These are phyloP conservation scores for Zymoseptoria pseudotritici DNA, from an alignment of 2,329 filamentous ascomycete genomes.

Conservation along the genomic window DNA sequence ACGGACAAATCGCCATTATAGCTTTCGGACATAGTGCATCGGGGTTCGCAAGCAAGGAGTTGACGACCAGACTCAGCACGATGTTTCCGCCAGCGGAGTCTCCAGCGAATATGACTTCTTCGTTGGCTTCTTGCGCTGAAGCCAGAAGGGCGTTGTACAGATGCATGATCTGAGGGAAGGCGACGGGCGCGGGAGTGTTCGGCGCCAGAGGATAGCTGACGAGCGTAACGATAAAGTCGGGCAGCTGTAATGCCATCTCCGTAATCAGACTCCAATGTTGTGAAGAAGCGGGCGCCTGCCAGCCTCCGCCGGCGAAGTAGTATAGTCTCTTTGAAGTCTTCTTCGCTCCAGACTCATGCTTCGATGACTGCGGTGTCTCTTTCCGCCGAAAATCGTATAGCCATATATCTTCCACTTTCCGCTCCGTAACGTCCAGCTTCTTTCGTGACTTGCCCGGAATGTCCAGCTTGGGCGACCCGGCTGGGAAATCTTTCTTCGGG, in stretches of 20 bases:
- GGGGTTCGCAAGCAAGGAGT: constrained; percentile 30
- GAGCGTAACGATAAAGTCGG: constrained; percentile 36
- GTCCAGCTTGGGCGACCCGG: constrained; percentile 36
- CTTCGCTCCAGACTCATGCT: background rate
- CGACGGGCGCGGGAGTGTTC: constrained; percentile 41
- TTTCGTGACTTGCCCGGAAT: constrained; percentile 30
- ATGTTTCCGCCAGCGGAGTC: constrained; percentile 53
- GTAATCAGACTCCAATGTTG: constrained; percentile 48
- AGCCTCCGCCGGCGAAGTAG: constrained; percentile 52
- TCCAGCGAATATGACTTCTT: constrained; percentile 45
- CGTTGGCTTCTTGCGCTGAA: constrained; percentile 31
- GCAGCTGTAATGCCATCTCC: constrained; percentile 38
- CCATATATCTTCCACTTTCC: constrained; percentile 37
- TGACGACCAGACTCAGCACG: constrained; percentile 36
- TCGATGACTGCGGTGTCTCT: background rate
- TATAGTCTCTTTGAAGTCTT: constrained; percentile 36
- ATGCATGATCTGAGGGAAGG: constrained; percentile 42
- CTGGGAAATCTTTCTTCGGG: constrained; percentile 27
- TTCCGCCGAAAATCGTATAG: constrained; percentile 38
- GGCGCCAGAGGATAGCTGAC: constrained; percentile 51
- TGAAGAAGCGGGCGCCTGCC: constrained; percentile 43
- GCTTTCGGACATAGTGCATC: constrained; percentile 27
- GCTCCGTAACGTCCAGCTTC: constrained; percentile 33
- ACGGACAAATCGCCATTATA: constrained; percentile 42
- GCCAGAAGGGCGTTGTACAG: constrained; percentile 39